Base-by-base conservation (phyloP, 352 stramenopile genomes). In the Phytophthora cactorum region DNA sequence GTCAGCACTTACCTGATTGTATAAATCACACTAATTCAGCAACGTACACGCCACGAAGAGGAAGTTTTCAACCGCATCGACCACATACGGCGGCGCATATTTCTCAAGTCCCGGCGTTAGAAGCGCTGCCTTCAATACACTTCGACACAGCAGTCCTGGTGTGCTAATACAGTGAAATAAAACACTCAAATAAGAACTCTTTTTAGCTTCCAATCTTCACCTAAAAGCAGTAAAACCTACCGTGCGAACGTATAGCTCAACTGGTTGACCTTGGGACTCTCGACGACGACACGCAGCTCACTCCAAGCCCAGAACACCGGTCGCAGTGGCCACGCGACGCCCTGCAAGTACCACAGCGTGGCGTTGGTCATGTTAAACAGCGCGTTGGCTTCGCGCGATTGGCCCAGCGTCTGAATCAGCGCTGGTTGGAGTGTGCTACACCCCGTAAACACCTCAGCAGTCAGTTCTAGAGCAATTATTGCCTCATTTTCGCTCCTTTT, bases 251-350 rank as follows among this genome's bases (percentile, higher is more conserved):
- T 75, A 36, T 90, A 89, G n/a, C 74, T 70, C 12, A 93, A 64
- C 27, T 84, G 72, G 47, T 89, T 46, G 32, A 81, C 55, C 29
- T 90, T 67, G 3, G 66, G 38, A 43, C 73, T 88, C 25, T 74
- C 61, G 7, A 93, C 70, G 27, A 89, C 73, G 22, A 91, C 82
- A 43, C 85, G 85, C 32, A 95, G 60, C 52, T 95, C 72, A 46
- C 76, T 95, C 85, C 87, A 95, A 1, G 81, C 80, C 85, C 85
- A 95, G 32, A 93, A 91, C 36, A 92, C 75, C 43, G 82, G 72
- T 3, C 78, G 81, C 41, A 95, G 70, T 7, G 79, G 80, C 74
- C 79, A 88, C 28, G 79, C 72, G 31, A 78, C 78, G 27, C 78
- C 76, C 69, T 90, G 65, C 34, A 92, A 62, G 17, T 90, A 78